Percentiles rank a stretch among this genome's conserved stretches.
phyloP scores from a whole-genome alignment of 768 basidiomycete genomes.

The Podaxis sp. region DNA sequence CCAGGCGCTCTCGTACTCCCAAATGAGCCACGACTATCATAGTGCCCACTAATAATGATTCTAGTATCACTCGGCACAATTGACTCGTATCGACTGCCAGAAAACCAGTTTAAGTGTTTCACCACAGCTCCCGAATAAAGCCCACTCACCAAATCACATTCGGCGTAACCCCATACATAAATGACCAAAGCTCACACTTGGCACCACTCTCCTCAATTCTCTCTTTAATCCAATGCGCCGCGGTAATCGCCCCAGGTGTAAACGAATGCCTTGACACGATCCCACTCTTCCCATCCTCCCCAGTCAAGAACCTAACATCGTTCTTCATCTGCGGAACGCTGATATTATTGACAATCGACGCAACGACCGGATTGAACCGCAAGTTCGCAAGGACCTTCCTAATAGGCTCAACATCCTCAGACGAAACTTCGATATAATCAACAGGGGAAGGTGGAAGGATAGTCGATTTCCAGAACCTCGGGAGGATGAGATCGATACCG shows the following conservation, averaged over 20 bases:
- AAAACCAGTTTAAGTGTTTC: not conserved
- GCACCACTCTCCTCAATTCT: slow-evolving; percentile 78
- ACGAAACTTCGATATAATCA: slow-evolving; percentile 55
- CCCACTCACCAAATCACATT: slow-evolving; percentile 78
- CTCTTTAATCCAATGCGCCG: slow-evolving; percentile 74
- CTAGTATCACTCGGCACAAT: slow-evolving; percentile 57
- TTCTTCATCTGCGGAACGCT: slow-evolving; percentile 63
- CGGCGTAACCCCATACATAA: slow-evolving; percentile 75
- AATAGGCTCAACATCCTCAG: slow-evolving; percentile 53
- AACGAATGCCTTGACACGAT: slow-evolving; percentile 86
- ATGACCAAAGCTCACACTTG: slow-evolving; percentile 62
- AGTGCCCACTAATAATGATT: slow-evolving; percentile 82
- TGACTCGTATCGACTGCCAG: slow-evolving; percentile 54
- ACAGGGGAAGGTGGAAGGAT: slow-evolving; percentile 54
- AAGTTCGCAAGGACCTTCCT: slow-evolving; percentile 55
- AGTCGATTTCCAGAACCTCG: slow-evolving; percentile 71
- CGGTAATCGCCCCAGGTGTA: slow-evolving; percentile 58
- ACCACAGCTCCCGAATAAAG: not conserved
- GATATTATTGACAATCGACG: slow-evolving; percentile 67
- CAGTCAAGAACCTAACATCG: slow-evolving; percentile 82
- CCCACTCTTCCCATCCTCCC: slow-evolving; percentile 72
- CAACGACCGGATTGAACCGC: slow-evolving; percentile 68
- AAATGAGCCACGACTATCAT: slow-evolving; percentile 89
- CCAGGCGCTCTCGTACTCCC: slow-evolving; percentile 68
- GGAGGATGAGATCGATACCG: slow-evolving; percentile 62